Evolutionary conservation across 306 rosid genomes (phyloP).

Genomic region (Cucumis cinereus): DNA sequence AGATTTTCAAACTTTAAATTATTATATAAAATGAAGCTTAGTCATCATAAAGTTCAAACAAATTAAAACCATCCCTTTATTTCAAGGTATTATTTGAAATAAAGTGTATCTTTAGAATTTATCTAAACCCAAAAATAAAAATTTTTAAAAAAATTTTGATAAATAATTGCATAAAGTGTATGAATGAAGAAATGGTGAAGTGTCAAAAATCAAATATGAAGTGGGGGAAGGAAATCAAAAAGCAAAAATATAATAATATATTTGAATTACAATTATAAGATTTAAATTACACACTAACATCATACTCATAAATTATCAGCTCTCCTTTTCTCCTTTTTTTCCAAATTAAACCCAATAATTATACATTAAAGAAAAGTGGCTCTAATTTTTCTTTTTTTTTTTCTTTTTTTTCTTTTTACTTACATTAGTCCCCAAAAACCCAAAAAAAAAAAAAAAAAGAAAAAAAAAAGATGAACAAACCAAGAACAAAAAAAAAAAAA

Average conservation of each 20-base stretch:
- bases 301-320: conserved; percentile 11
- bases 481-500: background rate
- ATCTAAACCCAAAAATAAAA: too few species aligned
- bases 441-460: background rate
- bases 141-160: background rate
- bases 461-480: background rate
- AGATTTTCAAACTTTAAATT: too few species aligned
- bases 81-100: too few species aligned
- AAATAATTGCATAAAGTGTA: background rate
- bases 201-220: background rate
- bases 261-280: background rate
- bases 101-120: too few species aligned
- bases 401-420: background rate
- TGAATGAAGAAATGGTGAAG: background rate
- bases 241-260: background rate
- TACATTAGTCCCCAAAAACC: conserved; percentile 20
- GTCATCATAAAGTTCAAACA: too few species aligned
- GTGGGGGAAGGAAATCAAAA: background rate
- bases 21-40: too few species aligned
- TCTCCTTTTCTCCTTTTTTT: background rate
- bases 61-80: too few species aligned
- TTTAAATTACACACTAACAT: background rate
- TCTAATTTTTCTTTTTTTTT: background rate
- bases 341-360: background rate
- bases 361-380: background rate